Evolutionary conservation across 768 basidiomycete species (phyloP), one percentile per base, ranked within the genome.

Genomic region (Cantharellus cinnabarinus): DNA sequence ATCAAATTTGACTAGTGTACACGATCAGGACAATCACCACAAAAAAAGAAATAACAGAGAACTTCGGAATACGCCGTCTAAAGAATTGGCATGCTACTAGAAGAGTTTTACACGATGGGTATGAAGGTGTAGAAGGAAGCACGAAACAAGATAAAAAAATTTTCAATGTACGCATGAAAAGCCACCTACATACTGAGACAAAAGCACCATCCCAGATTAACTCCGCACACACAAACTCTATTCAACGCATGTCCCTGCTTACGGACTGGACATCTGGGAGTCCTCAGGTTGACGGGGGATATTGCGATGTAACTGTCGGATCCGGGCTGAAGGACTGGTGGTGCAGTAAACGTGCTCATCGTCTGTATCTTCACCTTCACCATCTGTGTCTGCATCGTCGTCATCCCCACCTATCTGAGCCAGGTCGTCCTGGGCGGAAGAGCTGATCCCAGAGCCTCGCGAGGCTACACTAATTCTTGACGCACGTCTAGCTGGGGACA

Each of bases 371-470:
- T 70, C 69, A 34, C 65, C 60, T 37, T 69, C 67, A 1, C 66
- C 62, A 42, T 72, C 73, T 37, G 64, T 61, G 41, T 64, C 63
- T 2, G 70, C 69, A n/a, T 64, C 67, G 60, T 74, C 74, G 44
- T 69, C 69, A 44, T 68, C 70, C 39, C 67, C 52, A 54, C 35
- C 7, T 37, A 37, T 54, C 52, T 7, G 35, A 7, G 52, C 52
- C 7, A 37, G 52, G 10, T 54, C 52, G 52, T 54, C 10, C 52
- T 37, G 14, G 14, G 35, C 52, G 38, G 14, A 10, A 54, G 52
- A 10, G 35, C 10, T 37, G 7, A 37, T 54, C 10, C 10, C 7
- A 37, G 52, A 10, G 10, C 35, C 10, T 10, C 52, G 10, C 10
- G 52, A 54, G 14, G 14, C 52, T 54, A 37, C 38, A 10, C 52